phyloP scores from a whole-genome alignment of 2,329 filamentous ascomycete genomes.

The Colletotrichum cordylinicola region DNA sequence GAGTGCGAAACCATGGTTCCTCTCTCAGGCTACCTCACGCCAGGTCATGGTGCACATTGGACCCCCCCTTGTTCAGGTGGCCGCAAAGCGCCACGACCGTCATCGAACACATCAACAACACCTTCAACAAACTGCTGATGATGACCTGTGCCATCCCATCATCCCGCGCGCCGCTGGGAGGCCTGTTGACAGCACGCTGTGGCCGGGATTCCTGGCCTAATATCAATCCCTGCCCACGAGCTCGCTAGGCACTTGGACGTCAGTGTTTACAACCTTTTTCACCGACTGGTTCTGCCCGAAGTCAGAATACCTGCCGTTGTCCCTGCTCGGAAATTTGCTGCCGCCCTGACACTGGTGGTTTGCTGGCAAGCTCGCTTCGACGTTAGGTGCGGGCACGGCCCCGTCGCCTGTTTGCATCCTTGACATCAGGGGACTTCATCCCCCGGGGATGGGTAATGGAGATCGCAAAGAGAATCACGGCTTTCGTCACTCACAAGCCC shows the following conservation, averaged over 20 bases:
- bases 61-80: not conserved
- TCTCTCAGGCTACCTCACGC: not conserved
- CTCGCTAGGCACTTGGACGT: not conserved
- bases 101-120: not conserved
- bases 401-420: not conserved
- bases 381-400: not conserved
- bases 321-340: conserved; percentile 14
- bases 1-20: not conserved
- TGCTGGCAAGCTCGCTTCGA: not conserved
- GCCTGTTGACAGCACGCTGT: not conserved
- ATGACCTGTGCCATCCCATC: not conserved
- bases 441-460: not conserved
- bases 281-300: not conserved
- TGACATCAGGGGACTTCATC: not conserved
- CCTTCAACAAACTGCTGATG: not conserved
- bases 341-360: not conserved
- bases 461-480: not conserved
- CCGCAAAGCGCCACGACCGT: not conserved
- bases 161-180: not conserved
- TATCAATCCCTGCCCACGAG: not conserved
- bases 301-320: not conserved
- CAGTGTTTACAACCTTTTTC: not conserved
- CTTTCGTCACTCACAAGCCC: not conserved
- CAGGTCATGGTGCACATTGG: not conserved
- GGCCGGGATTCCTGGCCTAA: not conserved